A percentile compares a stretch with the other conserved stretches of the same genome.
phyloP scores from a whole-genome alignment of 805 yeast species.

The Cyberlindnera nakhonratchasimensis region DNA sequence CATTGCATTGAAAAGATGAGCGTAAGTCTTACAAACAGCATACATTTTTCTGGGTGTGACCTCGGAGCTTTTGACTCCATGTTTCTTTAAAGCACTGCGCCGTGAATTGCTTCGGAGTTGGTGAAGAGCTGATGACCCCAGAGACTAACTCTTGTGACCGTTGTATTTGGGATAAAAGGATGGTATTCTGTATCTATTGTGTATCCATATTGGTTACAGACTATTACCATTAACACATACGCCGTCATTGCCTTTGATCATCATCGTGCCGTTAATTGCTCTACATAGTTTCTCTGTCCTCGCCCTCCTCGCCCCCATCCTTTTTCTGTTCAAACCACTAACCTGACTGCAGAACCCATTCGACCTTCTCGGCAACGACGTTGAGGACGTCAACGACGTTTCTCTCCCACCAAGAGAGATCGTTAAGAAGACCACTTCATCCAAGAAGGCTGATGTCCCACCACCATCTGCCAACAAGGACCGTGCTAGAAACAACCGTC shows the following conservation, averaged over 20 bases:
- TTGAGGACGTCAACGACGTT: slow-evolving; percentile 64
- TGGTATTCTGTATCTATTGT: neutral
- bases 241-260: neutral
- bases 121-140: slow-evolving; percentile 1
- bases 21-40: slow-evolving; percentile 13
- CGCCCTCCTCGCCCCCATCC: neutral
- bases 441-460: slow-evolving; percentile 81
- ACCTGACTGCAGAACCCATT: slow-evolving; percentile 57
- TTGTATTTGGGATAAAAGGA: neutral
- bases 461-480: slow-evolving; percentile 81
- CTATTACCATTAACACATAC: neutral
- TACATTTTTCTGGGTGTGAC: neutral
- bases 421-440: slow-evolving; percentile 77
- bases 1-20: slow-evolving; percentile 17
- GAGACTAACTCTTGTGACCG: neutral
- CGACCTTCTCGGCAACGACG: slow-evolving; percentile 83
- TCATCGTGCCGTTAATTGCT: too few species aligned
- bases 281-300: neutral
- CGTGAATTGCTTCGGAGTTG: slow-evolving; percentile 12
- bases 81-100: too few species aligned
- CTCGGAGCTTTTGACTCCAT: too few species aligned
- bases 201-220: neutral
- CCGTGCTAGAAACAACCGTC: slow-evolving; percentile 69
- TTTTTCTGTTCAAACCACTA: slow-evolving; percentile 7
- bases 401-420: slow-evolving; percentile 68